These are phyloP conservation scores for Naganishia vaughanmartiniae DNA, from an alignment of 768 basidiomycete genomes.

Conservation along the genomic window DNA sequence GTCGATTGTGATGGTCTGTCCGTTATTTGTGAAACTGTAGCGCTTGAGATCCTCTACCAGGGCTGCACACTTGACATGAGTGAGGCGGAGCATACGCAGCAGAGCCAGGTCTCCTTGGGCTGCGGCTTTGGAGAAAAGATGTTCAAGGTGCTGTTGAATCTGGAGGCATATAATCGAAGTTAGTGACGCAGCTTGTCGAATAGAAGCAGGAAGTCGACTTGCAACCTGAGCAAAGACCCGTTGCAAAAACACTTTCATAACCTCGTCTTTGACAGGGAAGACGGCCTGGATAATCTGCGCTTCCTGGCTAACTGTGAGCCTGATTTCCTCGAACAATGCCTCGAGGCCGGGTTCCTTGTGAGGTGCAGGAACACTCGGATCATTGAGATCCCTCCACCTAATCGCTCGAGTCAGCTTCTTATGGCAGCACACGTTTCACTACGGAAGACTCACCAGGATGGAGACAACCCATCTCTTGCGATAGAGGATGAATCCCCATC, in stretches of 20 bases:
- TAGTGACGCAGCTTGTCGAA: background rate
- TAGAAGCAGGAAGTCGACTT: conserved; percentile 47
- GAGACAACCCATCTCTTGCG: background rate
- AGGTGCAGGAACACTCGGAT: conserved; percentile 75
- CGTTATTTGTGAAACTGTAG: conserved; percentile 71
- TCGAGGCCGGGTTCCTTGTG: conserved; percentile 73
- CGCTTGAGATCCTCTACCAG: conserved; percentile 88
- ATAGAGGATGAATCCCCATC: conserved; percentile 27
- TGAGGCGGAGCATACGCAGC: conserved; percentile 82
- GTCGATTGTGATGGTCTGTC: background rate
- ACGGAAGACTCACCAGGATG: background rate
- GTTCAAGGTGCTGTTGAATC: conserved; percentile 97
- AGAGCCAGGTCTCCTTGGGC: conserved; percentile 83
- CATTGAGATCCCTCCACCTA: conserved; percentile 78
- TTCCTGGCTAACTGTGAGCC: conserved; percentile 87
- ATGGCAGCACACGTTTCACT: too few relatives aligned
- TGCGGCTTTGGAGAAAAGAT: conserved; percentile 70
- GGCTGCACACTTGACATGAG: conserved; percentile 71
- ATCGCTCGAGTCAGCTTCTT: conserved; percentile 21
- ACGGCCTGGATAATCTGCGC: conserved; percentile 98
- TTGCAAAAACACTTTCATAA: conserved; percentile 97
- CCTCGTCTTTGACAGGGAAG: conserved; percentile 90
- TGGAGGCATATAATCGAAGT: conserved; percentile 47
- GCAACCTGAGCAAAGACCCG: conserved; percentile 97
- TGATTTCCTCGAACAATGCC: conserved; percentile 80